Base-by-base conservation (phyloP, 352 stramenopile species). In the Globisporangium lucens region DNA sequence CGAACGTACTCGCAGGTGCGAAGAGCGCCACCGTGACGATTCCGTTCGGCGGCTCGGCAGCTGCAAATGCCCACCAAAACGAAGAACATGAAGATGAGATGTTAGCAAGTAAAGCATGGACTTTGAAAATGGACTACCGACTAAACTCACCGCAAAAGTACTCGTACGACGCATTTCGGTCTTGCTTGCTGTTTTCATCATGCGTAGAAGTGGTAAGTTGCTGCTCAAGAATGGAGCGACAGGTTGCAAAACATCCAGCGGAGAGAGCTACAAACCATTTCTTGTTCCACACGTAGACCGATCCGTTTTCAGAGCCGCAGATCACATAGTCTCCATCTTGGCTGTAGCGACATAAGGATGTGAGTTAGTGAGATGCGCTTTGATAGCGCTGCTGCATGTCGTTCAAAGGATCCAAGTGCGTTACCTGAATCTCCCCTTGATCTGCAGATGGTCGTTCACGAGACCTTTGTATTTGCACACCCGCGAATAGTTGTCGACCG, bases 381-480 rank as follows among this genome's bases (percentile, higher is more conserved):
- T 17, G 27, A 27, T 15, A 57, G 29, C 33, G 27, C 12, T 20
- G 17, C 5, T 7, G 24, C 52, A 36, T 29, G 38, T 1, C 12
- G 13, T 30, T 5, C 30, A 33, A 63, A 41, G 15, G 9, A 66
- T n/a, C 12, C 17, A 46, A 46, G 38, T 17, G 4, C 59, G 22
- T 17, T 64, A 93, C 83, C 85, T 94, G 74, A 92, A 94, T 64
- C 83, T 66, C 3, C 82, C 87, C 71, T 94, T 94, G 75, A 94
- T 94, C 71, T 94, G 87, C 46, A 94, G 73, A 56, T 93, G 83
- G 29, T 96, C 90, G 63, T 90, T 97, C 49, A 97, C 78, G 12
- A 92, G 74, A 7, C 91, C 92, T 70, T 97, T 97, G 82, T 96
- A 97, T 75, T 98, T 98, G 76, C 83, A 92, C 79, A 95, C 89